Base-by-base conservation (phyloP, 495 filamentous ascomycete species). In the Penicillium desertorum region DNA sequence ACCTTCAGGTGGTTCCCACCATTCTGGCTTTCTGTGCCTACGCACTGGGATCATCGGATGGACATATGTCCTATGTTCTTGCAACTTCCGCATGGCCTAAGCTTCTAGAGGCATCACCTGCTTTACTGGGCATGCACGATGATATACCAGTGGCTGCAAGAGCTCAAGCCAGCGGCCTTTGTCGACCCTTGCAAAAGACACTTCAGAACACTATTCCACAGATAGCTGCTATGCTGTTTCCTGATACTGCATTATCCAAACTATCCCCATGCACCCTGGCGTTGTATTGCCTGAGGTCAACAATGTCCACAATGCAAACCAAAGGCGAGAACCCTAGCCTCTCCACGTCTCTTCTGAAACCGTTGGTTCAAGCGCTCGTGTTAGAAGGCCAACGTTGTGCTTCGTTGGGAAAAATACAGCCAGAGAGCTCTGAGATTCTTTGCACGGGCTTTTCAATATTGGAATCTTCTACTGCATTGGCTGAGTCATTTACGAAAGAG, bases 391-490 rank as follows among this genome's bases (percentile, higher is more conserved):
- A 50, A 16, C 22, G 20, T 6, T 45, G 36, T 44, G 39, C 53
- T 17, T 34, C 42, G 2, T 25, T 30, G 29, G 51, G 41, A 39
- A 43, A 12, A 6, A 5, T 54, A 20, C 27, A 49, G 3, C 17
- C 47, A 0, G 48, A 62, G 1, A 36, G 50, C 11, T 72, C 61
- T 17, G 61, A 66, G 25, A 39, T 64, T 0, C 29, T 75, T 12
- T 47, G 37, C 46, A 59, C 82, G 36, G 69, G 78, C 11, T 69
- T 91, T 16, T 87, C 85, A 0, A 81, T 87, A n/a, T 63, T 91
- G 9, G 89, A 91, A 62, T 80, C 81, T 2, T 83, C 79, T 61
- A 80, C 67, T n/a, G 60, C 66, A 2, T 59, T 70, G 32, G 58
- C 66, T 9, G 66, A 56, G 7, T 57, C 63, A 1, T 57, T 68